These are phyloP conservation scores for Eucalyptus melliodora DNA, from an alignment of 345 rosid genomes.

Conservation along the genomic window DNA sequence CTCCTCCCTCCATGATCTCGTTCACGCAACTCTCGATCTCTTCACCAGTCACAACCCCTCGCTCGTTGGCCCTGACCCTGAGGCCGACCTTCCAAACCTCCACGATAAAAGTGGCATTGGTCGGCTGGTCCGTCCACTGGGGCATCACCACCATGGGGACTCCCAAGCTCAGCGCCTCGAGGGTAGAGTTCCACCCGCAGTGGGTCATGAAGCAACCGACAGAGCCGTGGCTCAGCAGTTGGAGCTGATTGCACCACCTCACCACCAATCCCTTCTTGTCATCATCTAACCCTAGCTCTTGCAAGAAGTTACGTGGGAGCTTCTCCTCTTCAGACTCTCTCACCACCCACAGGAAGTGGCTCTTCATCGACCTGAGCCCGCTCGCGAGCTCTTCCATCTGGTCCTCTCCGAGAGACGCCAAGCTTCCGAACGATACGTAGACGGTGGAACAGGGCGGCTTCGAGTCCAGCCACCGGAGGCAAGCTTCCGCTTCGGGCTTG, in stretches of 20 bases:
- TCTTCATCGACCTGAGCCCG: conserved; percentile 22
- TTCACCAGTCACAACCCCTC: conserved; percentile 19
- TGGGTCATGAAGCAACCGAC: conserved; percentile 56
- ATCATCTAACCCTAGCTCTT: conserved; percentile 7
- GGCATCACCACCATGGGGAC: conserved; percentile 54
- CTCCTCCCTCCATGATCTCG: conserved; percentile 48
- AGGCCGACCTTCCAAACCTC: conserved; percentile 54
- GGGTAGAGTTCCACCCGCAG: conserved; percentile 63
- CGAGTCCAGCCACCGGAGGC: conserved; percentile 29
- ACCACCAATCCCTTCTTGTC: conserved; percentile 23
- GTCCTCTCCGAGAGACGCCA: conserved; percentile 21
- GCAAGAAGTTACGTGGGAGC: conserved; percentile 19
- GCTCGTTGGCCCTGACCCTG: conserved; percentile 12
- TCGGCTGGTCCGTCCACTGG: conserved; percentile 48
- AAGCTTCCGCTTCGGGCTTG: conserved; percentile 14
- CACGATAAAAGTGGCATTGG: conserved; percentile 34
- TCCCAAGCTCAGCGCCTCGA: conserved; percentile 50
- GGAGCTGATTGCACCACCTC: conserved; percentile 39
- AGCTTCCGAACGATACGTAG: conserved; percentile 43
- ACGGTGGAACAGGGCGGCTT: conserved; percentile 25
- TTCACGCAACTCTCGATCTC: conserved; percentile 27
- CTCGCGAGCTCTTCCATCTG: conserved; percentile 42
- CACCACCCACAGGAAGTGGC: conserved; percentile 47
- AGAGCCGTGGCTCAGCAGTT: conserved; percentile 36
- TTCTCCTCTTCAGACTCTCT: conserved; percentile 33